Evolutionary conservation across 331 rosid species (phyloP), one percentile per base, ranked within the genome.

Genomic region (Malus hybrid): DNA sequence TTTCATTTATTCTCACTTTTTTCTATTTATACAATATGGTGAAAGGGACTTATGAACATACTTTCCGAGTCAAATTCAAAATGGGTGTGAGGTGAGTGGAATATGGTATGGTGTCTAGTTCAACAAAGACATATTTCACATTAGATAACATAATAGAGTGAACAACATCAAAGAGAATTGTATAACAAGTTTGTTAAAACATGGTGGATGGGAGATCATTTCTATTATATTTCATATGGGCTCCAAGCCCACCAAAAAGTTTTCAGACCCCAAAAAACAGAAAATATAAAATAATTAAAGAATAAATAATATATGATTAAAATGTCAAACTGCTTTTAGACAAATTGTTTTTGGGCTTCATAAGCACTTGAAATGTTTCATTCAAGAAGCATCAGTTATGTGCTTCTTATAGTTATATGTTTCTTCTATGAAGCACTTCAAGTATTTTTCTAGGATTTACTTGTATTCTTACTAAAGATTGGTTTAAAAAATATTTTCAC

Each of bases 81-180:
- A 33, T 27, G 57, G 76, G 76, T 20, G 56, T 34, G 63, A 52
- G 27, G 67, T 77, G 46, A 83, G 68, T 60, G 24, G 59, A 77
- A 84, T 76, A 81, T 76, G 88, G 81, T 85, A 76, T 54, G 36
- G 65, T 77, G 91, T 89, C 89, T 70, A 75, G 77, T 73, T 86
- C 60, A 78, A 71, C 20, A 73, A 62, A 36, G 87, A 81, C 73
- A 73, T 13, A 39, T 74, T 83, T 19, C 55, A 69, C 66, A 20
- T 33, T 75, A 12, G 34, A 11, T 6, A 70, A 65, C 55, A 52
- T 4, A 2, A 1, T 24, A 24, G 33, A 14, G 57, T 24, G 24
- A n/a, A 24, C 36, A 44, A 68, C 57, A 44, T 6, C 57, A 68
- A 52, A 22, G 4, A 69, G 5, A 69, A 46, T 69, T 50, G 3